Evolutionary conservation across 768 basidiomycete species (phyloP).

Genomic region (Lactarius pseudohatsudake): DNA sequence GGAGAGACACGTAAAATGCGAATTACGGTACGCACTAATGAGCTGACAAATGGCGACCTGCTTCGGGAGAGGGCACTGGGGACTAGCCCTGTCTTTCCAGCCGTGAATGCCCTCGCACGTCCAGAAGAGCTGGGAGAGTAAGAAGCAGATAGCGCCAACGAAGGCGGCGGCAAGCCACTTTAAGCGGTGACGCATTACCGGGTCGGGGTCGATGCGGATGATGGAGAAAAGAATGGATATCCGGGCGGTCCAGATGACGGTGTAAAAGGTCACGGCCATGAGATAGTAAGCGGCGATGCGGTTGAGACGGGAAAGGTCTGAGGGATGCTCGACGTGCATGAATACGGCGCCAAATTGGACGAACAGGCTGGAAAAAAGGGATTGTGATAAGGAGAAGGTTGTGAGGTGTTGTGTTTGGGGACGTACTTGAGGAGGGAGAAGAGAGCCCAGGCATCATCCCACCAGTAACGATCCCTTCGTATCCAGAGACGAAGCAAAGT

Average conservation of each 20-base stretch:
- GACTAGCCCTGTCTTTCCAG: conserved; percentile 41
- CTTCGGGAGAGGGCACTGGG: conserved; percentile 46
- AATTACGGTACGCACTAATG: conserved; percentile 42
- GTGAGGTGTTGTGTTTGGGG: too few species aligned
- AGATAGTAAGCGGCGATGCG: conserved; percentile 35
- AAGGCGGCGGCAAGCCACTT: conserved; percentile 29
- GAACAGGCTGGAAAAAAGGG: conserved; percentile 16
- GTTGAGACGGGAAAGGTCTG: conserved; percentile 26
- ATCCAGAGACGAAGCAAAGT: conserved; percentile 31
- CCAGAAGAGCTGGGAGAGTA: conserved; percentile 48
- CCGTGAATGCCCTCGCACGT: conserved; percentile 40
- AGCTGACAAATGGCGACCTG: conserved; percentile 55
- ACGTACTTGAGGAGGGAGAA: conserved; percentile 30
- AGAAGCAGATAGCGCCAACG: conserved; percentile 40
- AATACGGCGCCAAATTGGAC: conserved; percentile 32
- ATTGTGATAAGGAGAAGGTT: neutral
- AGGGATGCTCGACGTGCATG: conserved; percentile 32
- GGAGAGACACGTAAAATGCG: conserved; percentile 15
- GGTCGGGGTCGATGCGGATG: conserved; percentile 49
- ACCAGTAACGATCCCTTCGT: conserved; percentile 33
- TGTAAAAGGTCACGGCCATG: conserved; percentile 34
- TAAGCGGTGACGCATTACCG: conserved; percentile 21
- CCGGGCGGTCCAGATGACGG: conserved; percentile 39
- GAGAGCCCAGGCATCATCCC: conserved; percentile 34
- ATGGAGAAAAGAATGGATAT: conserved; percentile 56